phyloP scores from a whole-genome alignment of 2,329 filamentous ascomycete species.

The Beauveria sp. region DNA sequence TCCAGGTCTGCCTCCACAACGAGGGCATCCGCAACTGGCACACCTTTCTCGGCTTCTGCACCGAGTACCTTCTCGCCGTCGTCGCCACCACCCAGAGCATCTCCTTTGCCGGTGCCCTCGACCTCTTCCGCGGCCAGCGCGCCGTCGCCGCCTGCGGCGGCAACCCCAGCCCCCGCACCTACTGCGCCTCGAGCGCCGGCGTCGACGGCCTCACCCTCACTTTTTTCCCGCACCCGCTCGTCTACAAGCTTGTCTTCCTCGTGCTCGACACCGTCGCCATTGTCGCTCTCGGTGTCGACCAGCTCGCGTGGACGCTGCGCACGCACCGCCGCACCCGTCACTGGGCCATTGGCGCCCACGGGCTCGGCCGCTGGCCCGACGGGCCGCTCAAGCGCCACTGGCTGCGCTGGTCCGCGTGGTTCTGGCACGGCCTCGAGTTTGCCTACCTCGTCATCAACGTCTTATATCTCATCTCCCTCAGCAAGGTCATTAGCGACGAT shows the following conservation, averaged over 20 bases:
- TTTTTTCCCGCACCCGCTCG: constrained; percentile 30
- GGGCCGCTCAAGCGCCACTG: constrained; percentile 23
- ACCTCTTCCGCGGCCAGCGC: constrained; percentile 26
- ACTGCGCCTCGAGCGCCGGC: constrained; percentile 28
- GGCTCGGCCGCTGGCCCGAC: constrained; percentile 24
- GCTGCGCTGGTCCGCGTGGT: constrained; percentile 22
- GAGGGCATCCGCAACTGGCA: constrained; percentile 34
- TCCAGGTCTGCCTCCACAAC: constrained; percentile 31
- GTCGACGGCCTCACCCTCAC: constrained; percentile 26
- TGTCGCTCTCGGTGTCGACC: constrained; percentile 25
- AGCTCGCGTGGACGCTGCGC: constrained; percentile 30
- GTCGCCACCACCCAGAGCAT: constrained; percentile 31
- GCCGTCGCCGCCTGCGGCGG: constrained; percentile 25
- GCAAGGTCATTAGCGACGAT: constrained; percentile 27
- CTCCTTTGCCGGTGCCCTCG: constrained; percentile 26
- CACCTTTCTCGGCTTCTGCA: constrained; percentile 31
- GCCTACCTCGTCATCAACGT: constrained; percentile 30
- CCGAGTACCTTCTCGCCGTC: constrained; percentile 30
- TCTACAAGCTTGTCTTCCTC: constrained; percentile 31
- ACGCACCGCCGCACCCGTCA: constrained; percentile 26
- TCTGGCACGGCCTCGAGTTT: constrained; percentile 30
- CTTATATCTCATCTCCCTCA: constrained; percentile 31
- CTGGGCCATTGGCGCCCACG: constrained; percentile 24
- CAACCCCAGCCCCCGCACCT: constrained; percentile 31
- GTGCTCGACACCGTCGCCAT: constrained; percentile 29